Base-by-base conservation (phyloP, 169 alveolate species). In the Cyclospora cayetanensis region DNA sequence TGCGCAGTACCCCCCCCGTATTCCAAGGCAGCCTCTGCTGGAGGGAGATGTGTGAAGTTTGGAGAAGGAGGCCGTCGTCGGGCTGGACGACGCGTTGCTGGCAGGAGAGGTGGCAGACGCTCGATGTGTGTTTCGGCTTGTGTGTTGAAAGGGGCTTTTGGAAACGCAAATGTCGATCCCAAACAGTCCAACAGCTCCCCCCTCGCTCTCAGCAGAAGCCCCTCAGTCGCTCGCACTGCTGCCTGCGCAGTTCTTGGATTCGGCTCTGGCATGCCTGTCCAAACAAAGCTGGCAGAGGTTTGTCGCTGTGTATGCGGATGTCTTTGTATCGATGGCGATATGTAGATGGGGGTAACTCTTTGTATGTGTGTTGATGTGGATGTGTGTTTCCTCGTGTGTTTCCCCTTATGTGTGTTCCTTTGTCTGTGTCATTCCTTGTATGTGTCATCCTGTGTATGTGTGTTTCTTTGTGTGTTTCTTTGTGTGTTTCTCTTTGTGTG, bases 231-330 rank as follows among this genome's bases (percentile, higher is more conserved):
- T n/a, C 88, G 88, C 0, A 39, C 72, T 4, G 88, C 88, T 79
- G 88, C 88, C 20, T 79, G 88, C 88, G 5, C 72, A 0, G 72
- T 79, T 15, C 50, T 79, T 12, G 88, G 88, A 2, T 79, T 79
- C 50, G 88, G 88, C 72, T 43, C 88, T 31, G 50, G 35, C n/a
- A 79, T 79, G 88, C 88, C 88, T 29, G 72, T 12, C 35, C 88
- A 52, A 34, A 15, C 31, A 22, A 20, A 12, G 22, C 72, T 79
- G 34, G 42, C 74, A 25, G 50, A n/a, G 5, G 74, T 43, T 1
- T 9, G 80, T 27, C 9, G 27, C 74, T 4, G 74, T 25, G 60
- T 46, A 60, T 12, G 11, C 9, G 34, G 35, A 60, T 12, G 11
- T 20, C 35, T 20, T 12, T 25, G 34, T 60, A 25, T 60, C 74